These are phyloP conservation scores for Vitis vinifera DNA, from an alignment of 164 flowering plant species.

Conservation along the genomic window ASM3070453v1 NC_081810.1:8354001-8354500, in stretches of 20 bases:
- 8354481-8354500: slow-evolving; percentile 31
- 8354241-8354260: slow-evolving; percentile 61
- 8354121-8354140: slow-evolving; percentile 32
- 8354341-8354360: slow-evolving; percentile 24
- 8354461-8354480: slow-evolving; percentile 46
- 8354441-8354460: slow-evolving; percentile 37
- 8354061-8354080: neutral
- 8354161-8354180: slow-evolving; percentile 22
- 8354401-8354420: slow-evolving; percentile 20
- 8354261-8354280: slow-evolving; percentile 58
- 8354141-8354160: slow-evolving; percentile 15
- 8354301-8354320: slow-evolving; percentile 66
- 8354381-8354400: slow-evolving; percentile 47
- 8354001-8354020: neutral
- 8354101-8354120: neutral
- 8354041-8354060: neutral
- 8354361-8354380: slow-evolving; percentile 54
- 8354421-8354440: slow-evolving; percentile 45
- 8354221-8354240: slow-evolving; percentile 49
- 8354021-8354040: neutral
- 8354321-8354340: slow-evolving; percentile 37
- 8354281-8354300: slow-evolving; percentile 48
- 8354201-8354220: slow-evolving; percentile 51
- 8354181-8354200: slow-evolving; percentile 25
- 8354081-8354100: neutral